Base-by-base conservation (phyloP, 352 stramenopile genomes). In the Pythium periplocum region DNA sequence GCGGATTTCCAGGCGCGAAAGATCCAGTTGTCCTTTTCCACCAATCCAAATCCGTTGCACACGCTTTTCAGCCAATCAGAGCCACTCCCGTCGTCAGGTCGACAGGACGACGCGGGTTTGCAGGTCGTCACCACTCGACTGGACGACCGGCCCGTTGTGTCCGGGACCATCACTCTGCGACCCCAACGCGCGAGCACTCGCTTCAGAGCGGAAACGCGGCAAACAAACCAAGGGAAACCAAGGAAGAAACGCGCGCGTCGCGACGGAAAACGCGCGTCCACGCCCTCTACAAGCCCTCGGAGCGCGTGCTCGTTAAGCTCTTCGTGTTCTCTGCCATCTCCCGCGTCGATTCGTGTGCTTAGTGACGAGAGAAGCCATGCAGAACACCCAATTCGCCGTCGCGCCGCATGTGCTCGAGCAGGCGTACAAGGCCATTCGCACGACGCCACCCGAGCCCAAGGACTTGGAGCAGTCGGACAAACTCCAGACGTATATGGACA, bases 371-470 rank as follows among this genome's bases (percentile, higher is more conserved):
- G 17, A 26, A 46, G 30, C 45, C 34, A 68, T 68, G 61, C 61
- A 68, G 66, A 90, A 75, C 74, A 55, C 68, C 57, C 71, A 75
- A 51, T 86, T 90, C 51, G 74, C 65, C 4, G 83, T 91, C 59
- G 74, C 78, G 51, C 63, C 79, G 32, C 75, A 88, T 53, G 73
- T 89, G 55, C 73, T 95, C 38, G 82, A 95, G 58, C 85, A 95
- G 72, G 85, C 85, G 35, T 95, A 95, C 71, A 92, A 92, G 71
- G 78, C 85, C 49, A 95, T 95, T 65, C 85, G 85, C 62, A 85
- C 82, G 56, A 91, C 85, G 53, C 78, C 80, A 26, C 85, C 85
- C 3, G 85, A 95, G 57, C 68, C 75, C 33, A 90, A 87, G 51
- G 85, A 95, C 52, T 39, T 93, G 33, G 85, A 95, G 61, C 76